Percentiles rank a stretch among this genome's conserved stretches.
Conservation (phyloP, 805 yeast genomes). For the Grigorovia yakushimaensis region DNA sequence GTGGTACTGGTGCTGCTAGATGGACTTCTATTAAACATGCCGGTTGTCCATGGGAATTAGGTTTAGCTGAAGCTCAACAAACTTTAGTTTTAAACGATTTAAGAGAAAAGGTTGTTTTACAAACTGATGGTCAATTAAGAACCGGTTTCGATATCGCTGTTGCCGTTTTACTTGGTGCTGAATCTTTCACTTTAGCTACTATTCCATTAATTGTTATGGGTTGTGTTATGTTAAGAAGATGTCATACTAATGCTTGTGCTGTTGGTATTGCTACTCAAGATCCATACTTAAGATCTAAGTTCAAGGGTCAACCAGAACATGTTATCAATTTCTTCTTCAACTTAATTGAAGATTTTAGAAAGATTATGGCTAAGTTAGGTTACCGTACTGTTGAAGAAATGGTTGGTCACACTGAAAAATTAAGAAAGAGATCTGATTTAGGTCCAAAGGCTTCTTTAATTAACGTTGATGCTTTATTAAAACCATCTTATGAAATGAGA, state of each 20-base stretch:
- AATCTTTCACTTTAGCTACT: constrained; percentile 97
- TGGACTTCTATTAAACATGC: constrained; percentile 96
- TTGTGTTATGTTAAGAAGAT: constrained; percentile 91
- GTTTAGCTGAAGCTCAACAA: constrained; percentile 96
- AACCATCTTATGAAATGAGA: constrained; percentile 93
- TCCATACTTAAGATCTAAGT: constrained; percentile 84
- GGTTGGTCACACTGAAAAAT: constrained; percentile 95
- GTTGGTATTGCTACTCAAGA: constrained; percentile 99
- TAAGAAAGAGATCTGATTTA: constrained; percentile 76
- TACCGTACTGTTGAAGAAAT: constrained; percentile 93
- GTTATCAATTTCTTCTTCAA: constrained; percentile 96
- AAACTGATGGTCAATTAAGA: constrained; percentile 97
- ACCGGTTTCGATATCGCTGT: constrained; percentile 95
- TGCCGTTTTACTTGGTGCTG: constrained; percentile 95
- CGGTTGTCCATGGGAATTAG: constrained; percentile 98
- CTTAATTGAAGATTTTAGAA: constrained; percentile 83
- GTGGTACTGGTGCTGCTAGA: constrained; percentile 99
- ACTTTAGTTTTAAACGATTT: constrained; percentile 90
- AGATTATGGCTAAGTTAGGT: constrained; percentile 89
- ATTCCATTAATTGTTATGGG: constrained; percentile 96
- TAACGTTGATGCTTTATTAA: constrained; percentile 85
- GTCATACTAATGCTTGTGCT: constrained; percentile 91
- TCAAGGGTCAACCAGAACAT: constrained; percentile 95
- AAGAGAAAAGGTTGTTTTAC: constrained; percentile 90
- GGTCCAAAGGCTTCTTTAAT: constrained; percentile 85